phyloP scores from a whole-genome alignment of 2,329 filamentous ascomycete genomes.

The Paraphaeosphaeria sporulosa region DNA sequence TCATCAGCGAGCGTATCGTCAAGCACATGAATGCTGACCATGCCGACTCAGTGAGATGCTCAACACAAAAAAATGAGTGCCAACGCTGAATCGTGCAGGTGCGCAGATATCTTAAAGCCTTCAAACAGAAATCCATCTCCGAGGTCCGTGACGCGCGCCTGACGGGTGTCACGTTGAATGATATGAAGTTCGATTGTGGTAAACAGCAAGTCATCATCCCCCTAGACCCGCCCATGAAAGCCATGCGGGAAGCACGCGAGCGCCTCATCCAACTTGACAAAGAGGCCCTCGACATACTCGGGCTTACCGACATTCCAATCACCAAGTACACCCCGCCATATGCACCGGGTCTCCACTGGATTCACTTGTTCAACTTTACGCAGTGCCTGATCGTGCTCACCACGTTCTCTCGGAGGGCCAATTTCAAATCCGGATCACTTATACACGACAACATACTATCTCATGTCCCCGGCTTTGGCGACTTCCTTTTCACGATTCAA shows the following conservation, averaged over 20 bases:
- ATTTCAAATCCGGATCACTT: slow-evolving; percentile 45
- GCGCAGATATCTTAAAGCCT: slow-evolving; percentile 78
- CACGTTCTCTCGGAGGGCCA: slow-evolving; percentile 35
- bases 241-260: slow-evolving; percentile 71
- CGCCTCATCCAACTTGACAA: slow-evolving; percentile 78
- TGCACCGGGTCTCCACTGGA: slow-evolving; percentile 42
- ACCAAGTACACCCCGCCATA: slow-evolving; percentile 60
- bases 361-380: slow-evolving; percentile 62
- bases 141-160: slow-evolving; percentile 67
- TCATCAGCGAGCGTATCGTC: slow-evolving; percentile 69
- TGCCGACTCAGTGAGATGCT: slow-evolving; percentile 63
- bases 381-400: slow-evolving; percentile 47
- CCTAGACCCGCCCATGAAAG: slow-evolving; percentile 74
- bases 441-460: slow-evolving; percentile 54
- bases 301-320: slow-evolving; percentile 64
- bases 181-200: slow-evolving; percentile 67
- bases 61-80: slow-evolving; percentile 13
- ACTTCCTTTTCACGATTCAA: slow-evolving; percentile 66
- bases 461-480: slow-evolving; percentile 62
- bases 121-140: slow-evolving; percentile 64
- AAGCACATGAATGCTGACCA: slow-evolving; percentile 90
- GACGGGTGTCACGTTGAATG: slow-evolving; percentile 68
- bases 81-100: slow-evolving; percentile 52
- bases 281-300: slow-evolving; percentile 66
- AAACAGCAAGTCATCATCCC: slow-evolving; percentile 62